phyloP scores from a whole-genome alignment of 192 early-diverging fungal genomes.

The Lunasporangiospora selenospora region DNA sequence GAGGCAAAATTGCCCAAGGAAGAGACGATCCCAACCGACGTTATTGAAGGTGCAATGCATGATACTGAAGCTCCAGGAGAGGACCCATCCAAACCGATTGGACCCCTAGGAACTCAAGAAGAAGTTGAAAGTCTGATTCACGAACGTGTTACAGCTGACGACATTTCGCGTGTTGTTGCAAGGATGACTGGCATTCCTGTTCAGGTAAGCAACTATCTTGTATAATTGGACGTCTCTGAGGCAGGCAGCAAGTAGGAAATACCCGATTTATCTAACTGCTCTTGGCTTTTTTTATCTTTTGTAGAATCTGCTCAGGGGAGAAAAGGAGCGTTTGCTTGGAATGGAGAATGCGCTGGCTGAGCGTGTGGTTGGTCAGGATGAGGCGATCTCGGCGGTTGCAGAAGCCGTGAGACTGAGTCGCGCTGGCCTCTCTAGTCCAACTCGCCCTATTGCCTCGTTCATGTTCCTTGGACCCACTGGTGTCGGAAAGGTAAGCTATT shows the following conservation, averaged over 20 bases:
- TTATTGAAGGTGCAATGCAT: conserved; percentile 54
- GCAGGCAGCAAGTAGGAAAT: background rate
- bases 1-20: conserved; percentile 69
- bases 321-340: conserved; percentile 72
- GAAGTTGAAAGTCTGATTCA: conserved; percentile 67
- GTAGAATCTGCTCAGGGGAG: conserved; percentile 68
- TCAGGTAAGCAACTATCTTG: conserved; percentile 45
- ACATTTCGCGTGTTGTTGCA: conserved; percentile 77
- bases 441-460: conserved; percentile 77
- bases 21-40: conserved; percentile 40
- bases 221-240: background rate
- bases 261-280: background rate
- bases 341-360: conserved; percentile 68
- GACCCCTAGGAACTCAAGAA: conserved; percentile 32
- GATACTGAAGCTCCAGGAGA: conserved; percentile 18
- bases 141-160: conserved; percentile 81
- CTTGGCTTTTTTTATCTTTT: background rate
- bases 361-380: conserved; percentile 78
- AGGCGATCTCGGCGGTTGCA: conserved; percentile 70
- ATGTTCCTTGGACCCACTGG: conserved; percentile 88
- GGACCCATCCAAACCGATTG: conserved; percentile 24
- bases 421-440: conserved; percentile 78
- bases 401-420: conserved; percentile 79
- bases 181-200: conserved; percentile 86
- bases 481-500: conserved; percentile 65